Base-by-base conservation (phyloP, 1,139 yeast species). In the Kodamaea fungicola region DNA sequence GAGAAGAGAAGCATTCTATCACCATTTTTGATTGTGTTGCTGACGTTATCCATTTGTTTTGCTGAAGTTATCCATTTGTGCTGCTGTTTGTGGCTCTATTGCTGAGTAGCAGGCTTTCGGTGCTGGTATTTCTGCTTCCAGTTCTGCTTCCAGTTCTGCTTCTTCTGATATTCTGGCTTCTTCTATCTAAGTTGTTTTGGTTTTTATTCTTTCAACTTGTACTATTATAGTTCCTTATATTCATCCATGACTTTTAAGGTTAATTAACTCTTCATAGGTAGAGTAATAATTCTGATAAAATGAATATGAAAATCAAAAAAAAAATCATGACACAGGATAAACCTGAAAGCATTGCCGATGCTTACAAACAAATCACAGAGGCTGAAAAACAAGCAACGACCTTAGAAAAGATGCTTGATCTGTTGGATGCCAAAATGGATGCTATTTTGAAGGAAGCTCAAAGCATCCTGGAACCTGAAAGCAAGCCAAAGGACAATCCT, bases 341-440 rank as follows among this genome's bases (percentile, higher is more conserved):
- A 23, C 39, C 42, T 3, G 42, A 47, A 26, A 70, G 66, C 37
- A 56, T 76, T 33, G 72, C 76, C 1, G 70, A 71, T 28, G 67
- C 79, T 0, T 69, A 69, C 52, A 63, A 68, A 47, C 67, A 74
- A 46, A 57, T 80, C 33, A 68, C 67, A 36, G 78, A 77, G 38
- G 85, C 83, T 2, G 85, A 80, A 49, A 55, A 60, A 35, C 73
- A 78, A 7, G 84, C 84, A 0, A 58, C 61, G 9, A 53, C 56
- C 38, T 60, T 80, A 45, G 87, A 80, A 52, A 59, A 63, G 41
- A 68, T 76, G 72, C 61, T 80, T 30, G 83, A 78, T 46, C 57
- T 62, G 22, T 59, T 80, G 31, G 86, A 80, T 47, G 68, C 65
- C 23, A 76, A 74, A 45, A 71, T 80, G 63, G 81, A 75, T 35